Base-by-base conservation (phyloP, 441 rosid genomes). In the Biscutella auriculata region DNA sequence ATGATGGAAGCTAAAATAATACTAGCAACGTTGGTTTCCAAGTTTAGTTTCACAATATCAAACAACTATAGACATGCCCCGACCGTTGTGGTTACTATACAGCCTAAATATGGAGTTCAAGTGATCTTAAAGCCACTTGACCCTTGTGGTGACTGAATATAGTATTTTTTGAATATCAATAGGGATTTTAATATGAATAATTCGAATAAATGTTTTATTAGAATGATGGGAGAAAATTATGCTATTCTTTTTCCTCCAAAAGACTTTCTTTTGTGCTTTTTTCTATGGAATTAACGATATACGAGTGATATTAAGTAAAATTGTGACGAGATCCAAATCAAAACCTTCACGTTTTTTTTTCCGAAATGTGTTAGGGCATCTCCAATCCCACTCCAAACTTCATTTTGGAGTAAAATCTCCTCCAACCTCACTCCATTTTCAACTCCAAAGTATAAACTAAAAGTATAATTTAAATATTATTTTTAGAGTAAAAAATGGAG, bases 1-100 rank as follows among this genome's bases (percentile, higher is more conserved):
- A 70, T 88, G 80, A 92, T 88, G 97, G 98, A 92, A 75, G 95
- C 97, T 27, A 92, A 88, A 68, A 77, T 84, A 68, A 86, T 88
- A 51, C 57, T 92, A 16, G 82, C 95, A 37, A 86, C 81, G 81
- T 53, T 92, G 19, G 73, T 92, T 47, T 81, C 85, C 0, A 69
- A 62, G 64, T 92, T 88, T 51, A 71, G 72, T 60, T 88, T 88
- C 74, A 64, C 62, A 0, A 82, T 88, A 65, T 83, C 98, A 1
- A 70, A 79, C 4, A 77, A 39, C 50, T 92, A 92, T 53, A 81
- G 94, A 47, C 98, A 92, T 63, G 98, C 98, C 1, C 98, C 98
- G 0, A 72, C 86, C 8, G 68, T 78, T 42, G 89, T 92, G 52
- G 81, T 92, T 19, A 92, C 98, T 17, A 79, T 86, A 48, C 86